A percentile compares a stretch with the other conserved stretches of the same genome.
phyloP scores from a whole-genome alignment of 2,329 filamentous ascomycete genomes.

The Cercospora sesami region DNA sequence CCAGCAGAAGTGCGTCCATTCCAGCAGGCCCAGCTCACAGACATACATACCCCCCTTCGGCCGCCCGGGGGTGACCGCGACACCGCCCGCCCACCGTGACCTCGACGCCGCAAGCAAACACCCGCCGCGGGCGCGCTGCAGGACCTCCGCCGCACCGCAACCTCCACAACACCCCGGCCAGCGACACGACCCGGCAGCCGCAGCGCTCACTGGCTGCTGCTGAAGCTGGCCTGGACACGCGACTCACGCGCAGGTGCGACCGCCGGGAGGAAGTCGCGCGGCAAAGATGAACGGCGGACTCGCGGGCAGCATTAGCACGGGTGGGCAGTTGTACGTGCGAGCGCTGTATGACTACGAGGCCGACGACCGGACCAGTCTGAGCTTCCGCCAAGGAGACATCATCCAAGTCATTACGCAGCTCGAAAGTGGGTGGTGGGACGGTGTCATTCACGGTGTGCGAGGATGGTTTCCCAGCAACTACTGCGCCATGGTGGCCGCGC shows the following conservation, averaged over 20 bases:
- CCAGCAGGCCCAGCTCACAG: not conserved
- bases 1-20: not conserved
- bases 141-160: not conserved
- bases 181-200: not conserved
- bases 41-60: not conserved
- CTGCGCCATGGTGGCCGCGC: conserved; percentile 78
- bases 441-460: conserved; percentile 91
- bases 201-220: not conserved
- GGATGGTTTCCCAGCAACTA: conserved; percentile 99
- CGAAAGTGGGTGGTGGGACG: conserved; percentile 99
- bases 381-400: conserved; percentile 93
- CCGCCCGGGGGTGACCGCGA: not conserved
- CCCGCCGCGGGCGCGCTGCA: not conserved
- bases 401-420: conserved; percentile 98
- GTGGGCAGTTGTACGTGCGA: conserved; percentile 76
- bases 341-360: conserved; percentile 98
- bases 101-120: not conserved
- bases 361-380: conserved; percentile 93
- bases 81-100: not conserved
- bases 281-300: conserved; percentile 51
- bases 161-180: conserved; percentile 3
- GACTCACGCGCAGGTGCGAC: conserved; percentile 14
- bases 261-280: conserved; percentile 15
- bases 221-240: conserved; percentile 10
- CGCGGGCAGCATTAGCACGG: conserved; percentile 51